Percentiles rank a stretch among this genome's conserved stretches.
Conservation (phyloP, 257 asterid species). For the Nemophila menziesii region DNA sequence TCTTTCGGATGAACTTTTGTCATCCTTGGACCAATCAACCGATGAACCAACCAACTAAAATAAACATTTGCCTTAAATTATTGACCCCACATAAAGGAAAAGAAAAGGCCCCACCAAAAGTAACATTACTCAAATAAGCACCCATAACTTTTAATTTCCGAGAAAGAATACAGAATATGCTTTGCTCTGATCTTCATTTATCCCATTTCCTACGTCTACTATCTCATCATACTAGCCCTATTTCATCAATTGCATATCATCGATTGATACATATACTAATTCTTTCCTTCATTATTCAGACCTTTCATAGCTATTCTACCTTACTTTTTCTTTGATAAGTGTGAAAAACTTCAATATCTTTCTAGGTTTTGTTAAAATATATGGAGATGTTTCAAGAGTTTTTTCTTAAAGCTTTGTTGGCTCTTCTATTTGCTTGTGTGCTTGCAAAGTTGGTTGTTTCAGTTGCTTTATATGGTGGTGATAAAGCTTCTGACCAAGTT, state of each 20-base stretch:
- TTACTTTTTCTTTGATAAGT: conserved; percentile 1
- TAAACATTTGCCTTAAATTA: not conserved
- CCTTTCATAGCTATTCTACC: not conserved
- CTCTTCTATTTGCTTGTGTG: conserved; percentile 27
- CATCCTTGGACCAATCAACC: conserved; percentile 5
- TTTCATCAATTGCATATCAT: not conserved
- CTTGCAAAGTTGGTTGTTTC: conserved; percentile 38
- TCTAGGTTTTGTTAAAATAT: not conserved
- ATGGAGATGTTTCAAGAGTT: conserved; percentile 46
- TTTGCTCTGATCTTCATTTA: conserved; percentile 39
- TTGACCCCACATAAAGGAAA: conserved; percentile 1
- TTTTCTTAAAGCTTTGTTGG: conserved; percentile 28
- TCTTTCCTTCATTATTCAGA: not conserved
- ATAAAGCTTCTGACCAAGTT: conserved; percentile 13
- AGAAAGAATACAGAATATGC: conserved; percentile 47
- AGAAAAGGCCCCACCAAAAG: conserved; percentile 4
- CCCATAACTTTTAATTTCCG: not conserved
- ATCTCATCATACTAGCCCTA: not conserved
- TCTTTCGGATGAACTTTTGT: conserved; percentile 12
- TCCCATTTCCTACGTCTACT: conserved; percentile 13
- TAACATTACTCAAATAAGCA: conserved; percentile 1
- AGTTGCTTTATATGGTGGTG: conserved; percentile 19
- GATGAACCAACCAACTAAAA: conserved; percentile 2
- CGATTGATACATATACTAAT: not conserved
- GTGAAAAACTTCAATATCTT: not conserved